phyloP scores from a whole-genome alignment of 2,329 filamentous ascomycete genomes.

The Botryotinia calthae region DNA sequence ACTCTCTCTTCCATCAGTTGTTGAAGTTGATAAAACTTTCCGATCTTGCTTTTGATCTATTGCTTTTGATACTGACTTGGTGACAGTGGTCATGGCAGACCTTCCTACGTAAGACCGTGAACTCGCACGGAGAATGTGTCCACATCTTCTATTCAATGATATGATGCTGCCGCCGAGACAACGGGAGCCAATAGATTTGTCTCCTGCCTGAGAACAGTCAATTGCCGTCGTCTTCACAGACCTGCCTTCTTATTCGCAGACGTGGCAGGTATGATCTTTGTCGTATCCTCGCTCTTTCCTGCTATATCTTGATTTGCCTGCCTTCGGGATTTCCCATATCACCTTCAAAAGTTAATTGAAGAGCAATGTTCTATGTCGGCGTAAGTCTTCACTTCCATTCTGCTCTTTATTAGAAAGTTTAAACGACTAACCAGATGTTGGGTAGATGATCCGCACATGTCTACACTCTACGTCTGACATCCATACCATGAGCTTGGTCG shows the following conservation, averaged over 20 bases:
- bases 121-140: rapidly evolving
- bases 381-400: background rate
- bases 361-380: background rate
- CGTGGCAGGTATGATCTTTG: background rate
- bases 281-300: background rate
- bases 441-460: background rate
- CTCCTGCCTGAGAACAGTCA: background rate
- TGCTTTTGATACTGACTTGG: background rate
- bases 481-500: background rate
- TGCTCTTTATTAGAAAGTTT: too few relatives aligned
- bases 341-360: background rate
- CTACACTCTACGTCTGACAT: background rate
- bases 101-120: background rate
- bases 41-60: background rate
- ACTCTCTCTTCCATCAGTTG: background rate
- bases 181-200: background rate
- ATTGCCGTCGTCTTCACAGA: background rate
- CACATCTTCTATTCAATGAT: background rate
- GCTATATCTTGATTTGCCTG: too few relatives aligned
- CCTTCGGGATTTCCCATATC: background rate
- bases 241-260: too few relatives aligned
- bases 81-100: background rate
- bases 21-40: background rate
- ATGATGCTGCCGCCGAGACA: background rate
- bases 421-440: background rate